phyloP scores from a whole-genome alignment of 495 filamentous ascomycete species.

The Neurospora sp. region DNA sequence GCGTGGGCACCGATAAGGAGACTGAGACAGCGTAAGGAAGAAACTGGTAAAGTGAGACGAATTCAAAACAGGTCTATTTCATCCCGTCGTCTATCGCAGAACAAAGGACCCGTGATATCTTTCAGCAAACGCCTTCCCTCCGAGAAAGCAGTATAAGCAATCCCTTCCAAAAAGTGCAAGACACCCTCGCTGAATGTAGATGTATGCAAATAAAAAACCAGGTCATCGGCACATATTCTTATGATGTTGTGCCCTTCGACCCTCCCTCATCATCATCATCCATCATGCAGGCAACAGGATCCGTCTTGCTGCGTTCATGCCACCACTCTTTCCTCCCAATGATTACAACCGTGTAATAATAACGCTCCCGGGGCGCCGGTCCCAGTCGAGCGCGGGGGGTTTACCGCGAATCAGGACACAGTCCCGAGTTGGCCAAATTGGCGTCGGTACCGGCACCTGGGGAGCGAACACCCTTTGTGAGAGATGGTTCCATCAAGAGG shows the following conservation, averaged over 20 bases:
- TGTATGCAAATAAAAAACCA: background rate
- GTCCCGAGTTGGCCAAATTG: background rate
- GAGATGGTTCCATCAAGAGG: background rate
- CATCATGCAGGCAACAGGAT: background rate
- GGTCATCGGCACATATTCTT: background rate
- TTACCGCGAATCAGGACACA: background rate
- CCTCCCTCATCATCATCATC: background rate
- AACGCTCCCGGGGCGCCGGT: background rate
- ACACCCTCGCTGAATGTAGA: background rate
- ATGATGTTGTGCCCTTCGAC: background rate
- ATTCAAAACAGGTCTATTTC: slow-evolving; percentile 1
- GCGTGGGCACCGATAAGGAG: background rate
- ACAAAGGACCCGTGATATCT: background rate
- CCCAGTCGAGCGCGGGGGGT: background rate
- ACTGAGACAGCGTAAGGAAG: background rate
- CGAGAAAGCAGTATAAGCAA: background rate
- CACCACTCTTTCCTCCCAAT: background rate
- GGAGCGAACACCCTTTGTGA: background rate
- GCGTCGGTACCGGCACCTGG: background rate
- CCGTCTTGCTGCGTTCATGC: background rate
- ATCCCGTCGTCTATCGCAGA: background rate
- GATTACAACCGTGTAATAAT: background rate
- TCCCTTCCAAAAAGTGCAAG: background rate
- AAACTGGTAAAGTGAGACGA: background rate
- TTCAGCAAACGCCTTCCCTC: background rate